phyloP scores from a whole-genome alignment of 345 rosid species.

The Eutrema yunnanense region DNA sequence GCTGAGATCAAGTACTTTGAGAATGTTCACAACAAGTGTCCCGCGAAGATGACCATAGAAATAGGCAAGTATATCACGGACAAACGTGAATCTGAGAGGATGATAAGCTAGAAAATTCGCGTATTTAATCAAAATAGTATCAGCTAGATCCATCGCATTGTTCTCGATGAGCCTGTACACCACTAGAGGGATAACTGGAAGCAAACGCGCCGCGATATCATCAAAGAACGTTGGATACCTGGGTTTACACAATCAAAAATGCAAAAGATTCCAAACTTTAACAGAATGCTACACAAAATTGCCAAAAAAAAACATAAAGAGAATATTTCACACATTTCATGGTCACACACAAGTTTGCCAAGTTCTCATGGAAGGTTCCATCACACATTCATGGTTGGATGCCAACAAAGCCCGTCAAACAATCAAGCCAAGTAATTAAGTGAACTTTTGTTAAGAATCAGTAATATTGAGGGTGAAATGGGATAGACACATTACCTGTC shows the following conservation, averaged over 20 bases:
- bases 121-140: slow-evolving; percentile 53
- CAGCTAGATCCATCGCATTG: slow-evolving; percentile 75
- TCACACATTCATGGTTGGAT: neutral
- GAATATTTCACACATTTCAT: neutral
- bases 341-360: slow-evolving; percentile 5
- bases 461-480: neutral
- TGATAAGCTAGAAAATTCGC: slow-evolving; percentile 66
- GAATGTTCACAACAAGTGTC: slow-evolving; percentile 63
- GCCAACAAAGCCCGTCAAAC: neutral
- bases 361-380: slow-evolving; percentile 1
- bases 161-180: slow-evolving; percentile 93
- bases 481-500: slow-evolving; percentile 54
- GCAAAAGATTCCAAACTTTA: neutral
- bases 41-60: slow-evolving; percentile 90
- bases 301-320: neutral
- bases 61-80: slow-evolving; percentile 94
- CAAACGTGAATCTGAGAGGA: slow-evolving; percentile 90
- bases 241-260: slow-evolving; percentile 24
- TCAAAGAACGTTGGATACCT: slow-evolving; percentile 97
- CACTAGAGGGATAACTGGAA: slow-evolving; percentile 89
- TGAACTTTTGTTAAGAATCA: neutral
- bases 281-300: neutral
- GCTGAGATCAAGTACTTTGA: slow-evolving; percentile 75
- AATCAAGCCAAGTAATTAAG: slow-evolving; percentile 5
- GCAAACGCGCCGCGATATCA: slow-evolving; percentile 85